Evolutionary conservation across 78 protist species (phyloP).

Genomic region (Paulinella micropora): DNA sequence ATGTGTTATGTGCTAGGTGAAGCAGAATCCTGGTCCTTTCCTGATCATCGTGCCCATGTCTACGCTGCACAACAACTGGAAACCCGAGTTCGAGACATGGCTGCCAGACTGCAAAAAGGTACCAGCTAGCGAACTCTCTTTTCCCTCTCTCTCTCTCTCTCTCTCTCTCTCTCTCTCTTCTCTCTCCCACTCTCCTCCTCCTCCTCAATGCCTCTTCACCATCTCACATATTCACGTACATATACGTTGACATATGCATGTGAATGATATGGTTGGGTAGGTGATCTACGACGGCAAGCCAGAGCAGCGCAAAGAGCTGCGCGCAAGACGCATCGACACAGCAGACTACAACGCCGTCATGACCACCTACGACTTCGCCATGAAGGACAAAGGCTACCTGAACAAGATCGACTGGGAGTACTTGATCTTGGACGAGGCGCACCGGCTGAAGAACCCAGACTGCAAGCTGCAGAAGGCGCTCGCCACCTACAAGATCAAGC

Average conservation of each 20-base stretch:
- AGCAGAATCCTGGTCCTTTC: conserved; percentile 60
- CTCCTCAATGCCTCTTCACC: too few species aligned
- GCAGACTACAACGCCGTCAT: conserved; percentile 26
- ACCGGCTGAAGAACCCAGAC: conserved; percentile 26
- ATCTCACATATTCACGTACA: too few species aligned
- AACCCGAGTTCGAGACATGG: conserved; percentile 51
- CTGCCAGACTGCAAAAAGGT: too few species aligned
- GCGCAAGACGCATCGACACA: not conserved
- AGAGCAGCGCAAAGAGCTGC: conserved; percentile 1
- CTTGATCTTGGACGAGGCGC: conserved; percentile 41
- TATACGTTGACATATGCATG: too few species aligned
- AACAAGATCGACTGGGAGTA: not conserved
- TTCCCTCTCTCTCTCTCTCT: too few species aligned
- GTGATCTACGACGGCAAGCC: conserved; percentile 1
- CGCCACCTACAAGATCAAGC: not conserved
- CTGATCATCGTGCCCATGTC: conserved; percentile 88
- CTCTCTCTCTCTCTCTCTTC: too few species aligned
- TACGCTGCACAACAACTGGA: conserved; percentile 77
- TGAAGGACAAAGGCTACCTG: not conserved
- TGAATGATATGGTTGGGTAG: too few species aligned
- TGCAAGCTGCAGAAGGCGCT: not conserved
- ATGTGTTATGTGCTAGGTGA: too few species aligned
- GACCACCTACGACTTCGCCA: conserved; percentile 32
- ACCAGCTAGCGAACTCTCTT: too few species aligned
- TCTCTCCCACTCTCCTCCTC: too few species aligned